Base-by-base conservation (phyloP, 495 filamentous ascomycete species). In the Aspergillus egyptiacus region DNA sequence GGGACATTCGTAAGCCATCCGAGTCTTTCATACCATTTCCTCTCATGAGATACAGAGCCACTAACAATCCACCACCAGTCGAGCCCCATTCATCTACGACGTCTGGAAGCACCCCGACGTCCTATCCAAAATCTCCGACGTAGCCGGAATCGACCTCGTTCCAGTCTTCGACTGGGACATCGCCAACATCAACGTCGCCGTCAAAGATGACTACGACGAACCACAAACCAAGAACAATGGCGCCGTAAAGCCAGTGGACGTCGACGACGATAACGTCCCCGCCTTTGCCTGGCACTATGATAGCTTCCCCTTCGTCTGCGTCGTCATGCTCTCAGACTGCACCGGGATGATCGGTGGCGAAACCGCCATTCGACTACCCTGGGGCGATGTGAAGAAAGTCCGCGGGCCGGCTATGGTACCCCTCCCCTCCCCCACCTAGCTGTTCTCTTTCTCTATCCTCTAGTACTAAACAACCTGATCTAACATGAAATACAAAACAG, bases 301-400 rank as follows among this genome's bases (percentile, higher is more conserved):
- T 53, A 82, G 80, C 53, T 87, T 84, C 59, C 85, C 85, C 0
- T 89, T 87, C 49, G 85, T 88, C 13, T 88, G 85, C 54, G 84
- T 89, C 19, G 72, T 79, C 4, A 89, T 88, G 85, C 74, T 88
- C 35, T 85, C 81, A 38, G 83, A 89, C 55, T 82, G 80, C 37
- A 77, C 70, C 0, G 69, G 70, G 11, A 89, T 88, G 85, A 68
- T 83, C 6, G 84, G 84, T 24, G 85, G 85, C 2, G 85, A 88
- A 61, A 88, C 84, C 2, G 84, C 80, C 4, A 65, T 87, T 15
- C 70, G 70, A 42, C 84, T 74, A 0, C 77, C 74, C 0, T 69
- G 33, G 2, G 83, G 82, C 0, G 77, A 81, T 5, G 71, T 86
- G 22, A 69, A 82, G 64, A 85, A 86, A 62, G 76, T 87, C 35